Evolutionary conservation across 805 yeast species (phyloP), one percentile per base, ranked within the genome.

Genomic region (Wickerhamomyces ciferrii): DNA sequence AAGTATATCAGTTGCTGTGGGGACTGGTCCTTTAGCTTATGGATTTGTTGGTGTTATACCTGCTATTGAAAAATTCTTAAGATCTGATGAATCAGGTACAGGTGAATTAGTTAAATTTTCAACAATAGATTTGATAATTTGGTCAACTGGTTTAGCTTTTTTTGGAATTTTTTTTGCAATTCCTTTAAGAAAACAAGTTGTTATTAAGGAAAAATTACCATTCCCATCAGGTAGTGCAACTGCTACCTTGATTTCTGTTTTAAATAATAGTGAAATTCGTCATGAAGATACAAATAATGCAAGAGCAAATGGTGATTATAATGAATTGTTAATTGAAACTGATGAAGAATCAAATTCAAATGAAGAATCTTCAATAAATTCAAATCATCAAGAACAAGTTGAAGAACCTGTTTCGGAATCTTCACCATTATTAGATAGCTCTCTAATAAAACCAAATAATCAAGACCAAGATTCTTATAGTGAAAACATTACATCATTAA

Each of bases 141-240:
- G 98, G 98, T 82, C 92, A 1, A 56, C 78, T 1, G 97, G 96
- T 0, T 68, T 94, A 45, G 96, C 96, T 0, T 87, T 90, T 48
- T 91, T 92, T 68, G 99, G 99, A 2, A 96, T 92, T 1, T 94
- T 92, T 65, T 90, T 92, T 65, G 97, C 98, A 2, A 81, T 92
- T 24, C 92, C 97, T 1, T 69, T 92, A 43, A 74, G 98, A 51
- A 79, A 78, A 50, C 96, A 90, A 61, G 96, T 91, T 18, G 84
- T 92, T 32, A 78, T 90, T n/a, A 80, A 79, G 55, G 96, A 90
- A 56, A 87, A 87, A 59, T 73, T 94, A 34, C 87, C 91, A 2
- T 92, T 92, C 59, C 99, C 99, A 0, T 87, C 96, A 37, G 99
- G 99, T 0, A 80, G 87, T 52, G 98, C 99, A 2, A 94, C 98